These are phyloP conservation scores for Biscutella auriculata DNA, from an alignment of 441 rosid genomes.

Conservation along the genomic window DNA sequence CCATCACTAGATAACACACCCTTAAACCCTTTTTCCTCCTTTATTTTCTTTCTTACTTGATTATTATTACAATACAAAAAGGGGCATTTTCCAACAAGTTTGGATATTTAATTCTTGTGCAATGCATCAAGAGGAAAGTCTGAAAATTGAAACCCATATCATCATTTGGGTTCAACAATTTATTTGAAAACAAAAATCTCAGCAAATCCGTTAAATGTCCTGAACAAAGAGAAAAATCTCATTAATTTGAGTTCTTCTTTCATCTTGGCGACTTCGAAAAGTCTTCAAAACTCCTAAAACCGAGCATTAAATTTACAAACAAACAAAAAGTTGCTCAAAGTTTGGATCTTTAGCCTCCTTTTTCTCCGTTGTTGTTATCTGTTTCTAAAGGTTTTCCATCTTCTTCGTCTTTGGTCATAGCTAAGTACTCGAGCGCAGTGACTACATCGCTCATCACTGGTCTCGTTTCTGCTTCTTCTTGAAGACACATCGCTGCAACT, in stretches of 20 bases:
- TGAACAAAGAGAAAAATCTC: background rate
- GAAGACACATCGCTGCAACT: conserved; percentile 92
- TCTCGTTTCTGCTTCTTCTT: conserved; percentile 67
- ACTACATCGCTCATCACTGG: conserved; percentile 93
- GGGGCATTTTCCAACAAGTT: no score
- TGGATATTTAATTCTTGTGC: no score
- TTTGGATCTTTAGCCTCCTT: conserved; percentile 9
- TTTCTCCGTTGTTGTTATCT: background rate
- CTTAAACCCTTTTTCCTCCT: conserved; percentile 25
- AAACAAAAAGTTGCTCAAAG: background rate
- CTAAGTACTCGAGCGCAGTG: conserved; percentile 70
- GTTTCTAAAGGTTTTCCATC: conserved; percentile 11
- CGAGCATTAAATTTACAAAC: conserved; percentile 7
- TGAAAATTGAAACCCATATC: background rate
- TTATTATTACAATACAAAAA: no score
- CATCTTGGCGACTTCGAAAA: background rate
- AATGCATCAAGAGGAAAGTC: no score
- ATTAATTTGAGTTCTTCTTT: background rate
- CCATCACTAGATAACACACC: conserved; percentile 1
- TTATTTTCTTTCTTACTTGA: background rate
- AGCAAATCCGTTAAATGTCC: conserved; percentile 6
- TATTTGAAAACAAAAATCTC: background rate
- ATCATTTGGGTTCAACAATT: background rate
- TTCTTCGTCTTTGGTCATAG: conserved; percentile 19
- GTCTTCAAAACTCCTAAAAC: conserved; percentile 8